Evolutionary conservation across 306 rosid species (phyloP).

Genomic region (Astragalus glycyphyllos): DNA sequence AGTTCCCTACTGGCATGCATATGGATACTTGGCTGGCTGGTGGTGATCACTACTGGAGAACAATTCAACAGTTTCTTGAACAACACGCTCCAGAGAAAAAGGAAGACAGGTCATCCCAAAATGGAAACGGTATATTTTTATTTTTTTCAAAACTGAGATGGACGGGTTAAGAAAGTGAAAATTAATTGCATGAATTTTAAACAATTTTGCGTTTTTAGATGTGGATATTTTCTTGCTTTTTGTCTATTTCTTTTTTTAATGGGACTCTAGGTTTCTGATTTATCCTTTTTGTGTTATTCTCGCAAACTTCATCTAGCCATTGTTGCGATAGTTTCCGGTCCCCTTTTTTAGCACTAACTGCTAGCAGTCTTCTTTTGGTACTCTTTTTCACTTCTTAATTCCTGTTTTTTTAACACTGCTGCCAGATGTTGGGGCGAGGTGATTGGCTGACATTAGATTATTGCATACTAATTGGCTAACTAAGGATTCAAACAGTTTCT

Average conservation of each 20-base stretch:
- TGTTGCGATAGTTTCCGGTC: conserved; percentile 10
- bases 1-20: conserved; percentile 95
- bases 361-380: conserved; percentile 14
- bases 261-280: conserved; percentile 1
- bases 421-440: conserved; percentile 79
- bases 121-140: conserved; percentile 48
- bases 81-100: conserved; percentile 58
- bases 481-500: conserved; percentile 66
- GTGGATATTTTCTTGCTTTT: conserved; percentile 22
- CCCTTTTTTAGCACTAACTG: conserved; percentile 12
- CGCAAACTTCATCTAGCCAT: conserved; percentile 20
- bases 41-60: conserved; percentile 91
- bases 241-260: not conserved
- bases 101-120: conserved; percentile 59
- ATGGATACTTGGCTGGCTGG: conserved; percentile 98
- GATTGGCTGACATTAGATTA: conserved; percentile 64
- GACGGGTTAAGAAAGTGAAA: conserved; percentile 30
- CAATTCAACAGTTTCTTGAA: conserved; percentile 73
- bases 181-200: conserved; percentile 22
- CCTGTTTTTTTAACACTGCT: conserved; percentile 53
- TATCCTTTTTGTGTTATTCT: conserved; percentile 1
- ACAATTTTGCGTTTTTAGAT: not conserved
- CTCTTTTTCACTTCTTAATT: conserved; percentile 37
- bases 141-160: conserved; percentile 17
- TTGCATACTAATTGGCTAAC: conserved; percentile 63